Percentiles rank a stretch among this genome's conserved stretches.
These are phyloP conservation scores for Furcasterigmium sp. DNA, from an alignment of 2,329 filamentous ascomycete species.

Conservation along the genomic window DNA sequence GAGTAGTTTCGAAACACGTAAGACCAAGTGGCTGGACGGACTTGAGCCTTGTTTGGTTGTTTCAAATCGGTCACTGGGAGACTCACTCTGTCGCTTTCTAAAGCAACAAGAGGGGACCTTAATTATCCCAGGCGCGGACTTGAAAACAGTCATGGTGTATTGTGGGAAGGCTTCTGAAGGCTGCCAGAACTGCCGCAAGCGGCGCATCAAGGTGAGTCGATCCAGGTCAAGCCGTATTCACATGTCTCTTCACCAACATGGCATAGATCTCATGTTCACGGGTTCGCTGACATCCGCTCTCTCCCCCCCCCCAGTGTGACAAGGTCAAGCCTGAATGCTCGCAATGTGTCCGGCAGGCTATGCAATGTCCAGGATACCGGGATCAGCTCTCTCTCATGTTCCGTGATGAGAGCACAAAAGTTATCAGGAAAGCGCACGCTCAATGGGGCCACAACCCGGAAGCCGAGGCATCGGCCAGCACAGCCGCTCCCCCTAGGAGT, in stretches of 20 bases:
- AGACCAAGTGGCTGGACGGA: too few species aligned
- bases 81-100: too few species aligned
- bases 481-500: too few species aligned
- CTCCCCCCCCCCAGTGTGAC: slow-evolving; percentile 46
- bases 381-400: slow-evolving; percentile 62
- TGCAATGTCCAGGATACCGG: slow-evolving; percentile 58
- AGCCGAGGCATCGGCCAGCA: too few species aligned
- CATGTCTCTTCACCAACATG: background rate
- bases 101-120: too few species aligned
- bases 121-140: too few species aligned
- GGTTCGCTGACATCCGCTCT: background rate
- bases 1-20: too few species aligned
- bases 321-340: slow-evolving; percentile 55
- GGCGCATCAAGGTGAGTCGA: slow-evolving; percentile 51
- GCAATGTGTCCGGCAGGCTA: slow-evolving; percentile 55
- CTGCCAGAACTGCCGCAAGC: slow-evolving; percentile 47
- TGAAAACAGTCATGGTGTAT: slow-evolving; percentile 51
- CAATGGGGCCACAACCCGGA: slow-evolving; percentile 31
- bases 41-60: too few species aligned
- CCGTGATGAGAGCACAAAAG: slow-evolving; percentile 59
- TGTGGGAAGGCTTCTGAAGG: slow-evolving; percentile 52
- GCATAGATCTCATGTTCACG: background rate
- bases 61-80: too few species aligned
- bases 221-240: too few species aligned
- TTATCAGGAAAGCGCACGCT: slow-evolving; percentile 52